Evolutionary conservation across 768 basidiomycete species (phyloP), one percentile per base, ranked within the genome.

Genomic region (Mycena rebaudengoi): DNA sequence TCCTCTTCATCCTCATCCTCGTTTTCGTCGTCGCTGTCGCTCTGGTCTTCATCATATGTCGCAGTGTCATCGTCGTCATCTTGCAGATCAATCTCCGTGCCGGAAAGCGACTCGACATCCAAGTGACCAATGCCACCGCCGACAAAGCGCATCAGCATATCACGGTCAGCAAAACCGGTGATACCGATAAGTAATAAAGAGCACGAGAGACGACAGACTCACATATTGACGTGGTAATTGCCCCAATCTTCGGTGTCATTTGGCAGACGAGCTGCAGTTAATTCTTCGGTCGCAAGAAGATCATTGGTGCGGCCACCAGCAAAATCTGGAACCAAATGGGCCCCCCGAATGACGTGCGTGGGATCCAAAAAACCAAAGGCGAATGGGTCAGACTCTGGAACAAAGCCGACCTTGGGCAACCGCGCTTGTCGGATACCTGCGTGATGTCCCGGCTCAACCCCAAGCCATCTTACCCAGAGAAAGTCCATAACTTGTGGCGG

Each of bases 281-380:
- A 50, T 1, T 61, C 25, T 10, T 53, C 16, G 2, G 60, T 66
- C 4, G 25, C 46, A 1, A 69, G 39, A 12, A 67, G 48, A 10
- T 64, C 62, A 0, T 69, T 65, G 3, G 72, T 73, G 3, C 44
- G 28, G 0, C 59, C 59, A 23, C 43, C 25, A 0, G 12, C 3
- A 43, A 79, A 83, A 0, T 56, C 78, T 0, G 80, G 82, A 8
- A 83, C 75, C 0, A 82, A 58, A 49, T 83, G 80, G 0, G 62
- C 62, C 0, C 65, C 75, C 0, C 76, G 65, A 8, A 83, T 65
- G 7, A 83, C 73, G 0, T 66, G 62, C 0, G 51, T 48, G 0
- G 82, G 82, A 55, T 83, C 73, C 0, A 84, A 14, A 33, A 84
- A 84, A 1, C 80, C 73, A 53, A 82, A 84, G 0, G 75, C 71